phyloP scores from a whole-genome alignment of 2,329 filamentous ascomycete species.

The Ophiosphaerella narmari region DNA sequence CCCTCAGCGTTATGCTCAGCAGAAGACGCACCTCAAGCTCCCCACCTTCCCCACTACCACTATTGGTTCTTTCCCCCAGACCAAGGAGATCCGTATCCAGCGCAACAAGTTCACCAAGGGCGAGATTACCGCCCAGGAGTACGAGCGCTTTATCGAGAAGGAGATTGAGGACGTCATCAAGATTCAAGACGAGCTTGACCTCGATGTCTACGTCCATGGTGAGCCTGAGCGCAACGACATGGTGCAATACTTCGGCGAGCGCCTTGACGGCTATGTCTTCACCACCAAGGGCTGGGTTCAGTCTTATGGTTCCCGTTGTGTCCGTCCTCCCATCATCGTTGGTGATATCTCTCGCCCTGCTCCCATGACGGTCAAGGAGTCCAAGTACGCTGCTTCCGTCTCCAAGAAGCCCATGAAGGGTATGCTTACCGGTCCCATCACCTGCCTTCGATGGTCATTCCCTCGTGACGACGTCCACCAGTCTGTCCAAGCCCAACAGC shows the following conservation, averaged over 20 bases:
- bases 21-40: slow-evolving; percentile 90
- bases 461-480: slow-evolving; percentile 99
- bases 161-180: slow-evolving; percentile 95
- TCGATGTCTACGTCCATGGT: slow-evolving; percentile 97
- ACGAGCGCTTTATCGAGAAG: slow-evolving; percentile 99
- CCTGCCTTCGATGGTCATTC: slow-evolving; percentile 99
- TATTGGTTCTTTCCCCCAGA: slow-evolving; percentile 99
- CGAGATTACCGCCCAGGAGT: slow-evolving; percentile 88
- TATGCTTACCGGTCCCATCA: slow-evolving; percentile 99
- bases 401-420: slow-evolving; percentile 99
- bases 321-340: slow-evolving; percentile 96
- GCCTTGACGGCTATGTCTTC: slow-evolving; percentile 95
- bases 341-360: slow-evolving; percentile 96
- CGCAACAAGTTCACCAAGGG: slow-evolving; percentile 99
- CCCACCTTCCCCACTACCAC: slow-evolving; percentile 98
- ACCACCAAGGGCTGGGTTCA: slow-evolving; percentile 99
- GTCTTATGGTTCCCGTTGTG: slow-evolving; percentile 97
- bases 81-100: slow-evolving; percentile 95
- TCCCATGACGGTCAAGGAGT: slow-evolving; percentile 99
- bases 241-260: slow-evolving; percentile 99
- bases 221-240: slow-evolving; percentile 99
- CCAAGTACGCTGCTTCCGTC: slow-evolving; percentile 94
- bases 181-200: slow-evolving; percentile 96
- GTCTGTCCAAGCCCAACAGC: slow-evolving; percentile 97
- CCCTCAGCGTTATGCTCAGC: slow-evolving; percentile 79